Base-by-base conservation (phyloP, 176 grass and related monocot genomes). In the Tillandsia leiboldiana region DNA sequence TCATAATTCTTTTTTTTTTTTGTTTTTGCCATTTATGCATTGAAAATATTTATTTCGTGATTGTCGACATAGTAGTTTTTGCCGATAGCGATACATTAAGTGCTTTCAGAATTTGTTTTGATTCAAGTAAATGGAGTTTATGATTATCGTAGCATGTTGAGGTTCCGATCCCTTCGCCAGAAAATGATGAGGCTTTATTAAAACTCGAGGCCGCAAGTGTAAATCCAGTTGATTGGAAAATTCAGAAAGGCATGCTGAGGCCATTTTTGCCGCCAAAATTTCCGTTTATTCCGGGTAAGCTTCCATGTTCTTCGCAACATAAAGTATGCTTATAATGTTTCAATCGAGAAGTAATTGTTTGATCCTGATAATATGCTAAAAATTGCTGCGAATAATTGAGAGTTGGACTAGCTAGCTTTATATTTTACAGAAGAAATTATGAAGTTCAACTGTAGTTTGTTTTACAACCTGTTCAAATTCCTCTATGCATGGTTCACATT, bases 281-380 rank as follows among this genome's bases (percentile, higher is more conserved):
- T 84, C 86, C 86, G 20, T 88, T 73, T 51, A 71, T 81, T 61
- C 86, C 81, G 74, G 81, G 85, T 83, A 73, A 49, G 18, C 2
- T 69, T 42, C 1, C 51, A 48, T 24, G 24, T 42, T 62, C 9
- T 56, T 73, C 18, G 51, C 8, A 66, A 53, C 49, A 50, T 7
- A 58, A 29, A 14, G 48, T 22, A 8, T 9, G 14, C 24, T 58
- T 5, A 73, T 9, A 28, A 29, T 6, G 53, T 26, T 24, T 50
- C 49, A 52, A 53, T 17, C 27, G 12, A 5, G 15, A 26, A 9
- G 24, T 63, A 63, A 7, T 22, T 63, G 9, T 63, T 22, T 5
- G n/a, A 42, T 42, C 33, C 33, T 42, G 33, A 42, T 42, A 42
- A 42, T 0, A 42, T 42, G 33, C 33, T 42, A 42, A 42, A 42